Percentiles rank a stretch among this genome's conserved stretches.
Evolutionary conservation across 306 rosid genomes (phyloP).

Genomic region (Ziziphus jujuba): DNA sequence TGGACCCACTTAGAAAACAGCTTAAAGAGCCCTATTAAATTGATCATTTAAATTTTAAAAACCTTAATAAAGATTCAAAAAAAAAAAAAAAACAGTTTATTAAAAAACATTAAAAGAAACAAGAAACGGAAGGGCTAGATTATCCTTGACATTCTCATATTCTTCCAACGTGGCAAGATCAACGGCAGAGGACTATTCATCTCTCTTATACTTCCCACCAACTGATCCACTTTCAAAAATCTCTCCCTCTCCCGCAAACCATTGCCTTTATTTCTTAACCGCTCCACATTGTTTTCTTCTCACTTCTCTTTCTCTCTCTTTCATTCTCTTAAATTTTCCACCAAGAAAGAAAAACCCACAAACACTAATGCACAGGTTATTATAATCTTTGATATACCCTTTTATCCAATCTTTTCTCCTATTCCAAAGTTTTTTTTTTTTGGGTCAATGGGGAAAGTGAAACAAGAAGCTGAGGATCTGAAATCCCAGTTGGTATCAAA

Average conservation of each 20-base stretch:
- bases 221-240: conserved; percentile 58
- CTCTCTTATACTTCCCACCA: conserved; percentile 45
- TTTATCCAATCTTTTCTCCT: conserved; percentile 32
- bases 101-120: background rate
- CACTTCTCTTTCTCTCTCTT: conserved; percentile 22
- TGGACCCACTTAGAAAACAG: background rate
- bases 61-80: background rate
- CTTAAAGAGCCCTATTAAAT: background rate
- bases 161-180: conserved; percentile 43
- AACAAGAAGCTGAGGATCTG: conserved; percentile 50
- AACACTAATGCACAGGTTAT: conserved; percentile 8
- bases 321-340: conserved; percentile 9
- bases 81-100: background rate
- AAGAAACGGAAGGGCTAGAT: conserved; percentile 23
- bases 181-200: conserved; percentile 38
- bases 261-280: conserved; percentile 64
- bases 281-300: conserved; percentile 47
- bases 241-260: conserved; percentile 56
- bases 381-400: conserved; percentile 29
- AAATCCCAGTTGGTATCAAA: conserved; percentile 66
- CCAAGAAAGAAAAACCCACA: conserved; percentile 1
- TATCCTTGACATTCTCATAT: conserved; percentile 7
- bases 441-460: conserved; percentile 37
- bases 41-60: conserved; percentile 13
- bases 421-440: background rate